phyloP scores from a whole-genome alignment of 2,329 filamentous ascomycete species.

The Paecilomyces niveus region DNA sequence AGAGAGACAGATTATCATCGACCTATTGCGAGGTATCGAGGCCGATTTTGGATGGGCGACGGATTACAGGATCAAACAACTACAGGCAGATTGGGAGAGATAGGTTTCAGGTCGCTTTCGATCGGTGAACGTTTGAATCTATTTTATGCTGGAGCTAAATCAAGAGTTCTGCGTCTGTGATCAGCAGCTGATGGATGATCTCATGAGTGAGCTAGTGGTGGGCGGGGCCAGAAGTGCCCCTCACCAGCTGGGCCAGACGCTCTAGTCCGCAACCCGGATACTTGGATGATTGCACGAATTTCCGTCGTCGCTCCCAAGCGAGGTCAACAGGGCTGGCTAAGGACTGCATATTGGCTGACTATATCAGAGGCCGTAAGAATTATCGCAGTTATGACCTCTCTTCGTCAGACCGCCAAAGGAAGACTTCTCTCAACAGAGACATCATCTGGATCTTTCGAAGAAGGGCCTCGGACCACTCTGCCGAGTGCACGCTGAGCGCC shows the following conservation, averaged over 20 bases:
- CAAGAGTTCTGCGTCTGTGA: background rate
- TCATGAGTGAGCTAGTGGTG: background rate
- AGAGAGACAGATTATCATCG: constrained; percentile 49
- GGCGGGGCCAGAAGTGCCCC: background rate
- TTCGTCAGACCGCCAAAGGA: background rate
- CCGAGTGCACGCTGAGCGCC: background rate
- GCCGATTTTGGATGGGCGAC: constrained; percentile 55
- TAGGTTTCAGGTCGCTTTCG: background rate
- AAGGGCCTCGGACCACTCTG: background rate
- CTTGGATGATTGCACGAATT: too few relatives aligned
- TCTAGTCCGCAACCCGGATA: too few relatives aligned
- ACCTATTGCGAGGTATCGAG: constrained; percentile 52
- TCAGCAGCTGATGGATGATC: background rate
- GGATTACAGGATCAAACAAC: constrained; percentile 46
- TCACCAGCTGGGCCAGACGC: too few relatives aligned
- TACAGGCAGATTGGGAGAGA: constrained; percentile 28
- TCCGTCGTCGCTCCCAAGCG: too few relatives aligned
- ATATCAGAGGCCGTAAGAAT: background rate
- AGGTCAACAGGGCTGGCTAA: too few relatives aligned
- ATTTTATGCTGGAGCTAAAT: background rate
- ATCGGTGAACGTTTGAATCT: background rate
- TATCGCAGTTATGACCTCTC: background rate
- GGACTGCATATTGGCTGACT: too few relatives aligned
- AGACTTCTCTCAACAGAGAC: background rate
- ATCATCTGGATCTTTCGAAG: background rate